Evolutionary conservation across 306 rosid species (phyloP).

Genomic region (Vigna nakashimae): DNA sequence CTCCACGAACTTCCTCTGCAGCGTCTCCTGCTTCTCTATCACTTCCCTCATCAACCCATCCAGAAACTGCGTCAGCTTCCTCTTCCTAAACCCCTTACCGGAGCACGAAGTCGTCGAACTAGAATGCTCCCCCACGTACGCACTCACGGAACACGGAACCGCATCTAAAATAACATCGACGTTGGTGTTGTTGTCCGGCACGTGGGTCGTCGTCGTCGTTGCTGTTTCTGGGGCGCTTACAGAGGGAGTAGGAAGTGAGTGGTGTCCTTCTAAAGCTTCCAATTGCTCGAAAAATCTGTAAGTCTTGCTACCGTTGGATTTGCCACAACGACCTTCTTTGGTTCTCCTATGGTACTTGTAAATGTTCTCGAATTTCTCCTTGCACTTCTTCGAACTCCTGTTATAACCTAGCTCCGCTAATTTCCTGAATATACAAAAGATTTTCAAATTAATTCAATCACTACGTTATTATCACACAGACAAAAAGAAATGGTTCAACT

Average conservation of each 20-base stretch:
- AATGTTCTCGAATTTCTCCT: conserved; percentile 88
- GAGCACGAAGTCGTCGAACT: conserved; percentile 43
- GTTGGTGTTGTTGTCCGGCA: neutral
- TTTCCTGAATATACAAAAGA: conserved; percentile 53
- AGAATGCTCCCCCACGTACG: conserved; percentile 44
- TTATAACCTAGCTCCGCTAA: conserved; percentile 71
- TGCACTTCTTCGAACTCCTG: conserved; percentile 79
- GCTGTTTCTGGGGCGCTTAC: neutral
- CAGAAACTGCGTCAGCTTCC: conserved; percentile 57
- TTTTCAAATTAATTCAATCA: conserved; percentile 32
- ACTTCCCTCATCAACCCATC: conserved; percentile 73
- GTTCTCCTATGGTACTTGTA: conserved; percentile 83
- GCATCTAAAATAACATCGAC: conserved; percentile 49
- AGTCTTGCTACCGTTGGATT: conserved; percentile 52
- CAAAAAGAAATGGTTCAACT: neutral
- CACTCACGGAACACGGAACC: conserved; percentile 57
- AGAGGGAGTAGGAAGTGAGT: conserved; percentile 22
- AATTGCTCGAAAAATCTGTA: conserved; percentile 79
- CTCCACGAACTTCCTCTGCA: conserved; percentile 74
- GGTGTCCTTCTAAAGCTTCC: conserved; percentile 63
- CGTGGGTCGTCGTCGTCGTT: neutral
- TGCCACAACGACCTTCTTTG: conserved; percentile 61
- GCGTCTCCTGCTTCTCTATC: conserved; percentile 69
- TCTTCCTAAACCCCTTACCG: conserved; percentile 33
- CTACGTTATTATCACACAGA: neutral